These are phyloP conservation scores for Ogataea zsoltii DNA, from an alignment of 805 yeast genomes.

Conservation along the genomic window DNA sequence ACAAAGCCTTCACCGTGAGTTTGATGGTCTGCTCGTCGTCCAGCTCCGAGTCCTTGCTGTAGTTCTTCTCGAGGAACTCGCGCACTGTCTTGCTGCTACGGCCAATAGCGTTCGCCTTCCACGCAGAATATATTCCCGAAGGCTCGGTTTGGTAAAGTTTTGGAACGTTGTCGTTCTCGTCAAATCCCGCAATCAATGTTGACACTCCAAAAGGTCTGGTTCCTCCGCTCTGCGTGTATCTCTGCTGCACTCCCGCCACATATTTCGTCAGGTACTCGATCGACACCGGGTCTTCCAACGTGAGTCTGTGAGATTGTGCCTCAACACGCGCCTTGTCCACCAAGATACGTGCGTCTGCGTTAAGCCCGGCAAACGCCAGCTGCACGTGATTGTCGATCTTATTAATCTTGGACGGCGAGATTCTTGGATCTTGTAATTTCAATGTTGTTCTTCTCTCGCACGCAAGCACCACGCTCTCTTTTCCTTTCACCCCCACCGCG, in stretches of 20 bases:
- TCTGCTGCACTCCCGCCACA: slow-evolving; percentile 97
- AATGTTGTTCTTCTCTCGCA: slow-evolving; percentile 96
- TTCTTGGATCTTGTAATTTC: slow-evolving; percentile 94
- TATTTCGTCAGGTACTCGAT: slow-evolving; percentile 90
- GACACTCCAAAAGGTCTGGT: slow-evolving; percentile 98
- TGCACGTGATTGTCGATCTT: slow-evolving; percentile 87
- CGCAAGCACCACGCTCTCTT: slow-evolving; percentile 85
- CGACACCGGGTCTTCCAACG: slow-evolving; percentile 91
- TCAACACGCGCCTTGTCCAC: slow-evolving; percentile 95
- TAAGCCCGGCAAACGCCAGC: slow-evolving; percentile 93
- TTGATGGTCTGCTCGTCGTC: slow-evolving; percentile 71
- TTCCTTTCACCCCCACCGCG: slow-evolving; percentile 95
- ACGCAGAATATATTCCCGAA: slow-evolving; percentile 93
- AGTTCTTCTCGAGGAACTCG: slow-evolving; percentile 91
- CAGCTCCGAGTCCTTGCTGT: slow-evolving; percentile 54
- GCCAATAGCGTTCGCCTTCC: slow-evolving; percentile 98
- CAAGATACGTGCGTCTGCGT: slow-evolving; percentile 96
- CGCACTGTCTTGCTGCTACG: slow-evolving; percentile 92
- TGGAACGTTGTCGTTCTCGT: slow-evolving; percentile 78
- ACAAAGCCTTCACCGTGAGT: slow-evolving; percentile 79
- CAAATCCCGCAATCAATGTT: slow-evolving; percentile 94
- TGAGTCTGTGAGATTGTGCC: slow-evolving; percentile 91
- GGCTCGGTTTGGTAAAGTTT: slow-evolving; percentile 94
- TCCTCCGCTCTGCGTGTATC: slow-evolving; percentile 97
- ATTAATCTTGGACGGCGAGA: slow-evolving; percentile 92